Evolutionary conservation across 2,329 filamentous ascomycete genomes (phyloP).

Genomic region (Pseudogymnoascus destructans): DNA sequence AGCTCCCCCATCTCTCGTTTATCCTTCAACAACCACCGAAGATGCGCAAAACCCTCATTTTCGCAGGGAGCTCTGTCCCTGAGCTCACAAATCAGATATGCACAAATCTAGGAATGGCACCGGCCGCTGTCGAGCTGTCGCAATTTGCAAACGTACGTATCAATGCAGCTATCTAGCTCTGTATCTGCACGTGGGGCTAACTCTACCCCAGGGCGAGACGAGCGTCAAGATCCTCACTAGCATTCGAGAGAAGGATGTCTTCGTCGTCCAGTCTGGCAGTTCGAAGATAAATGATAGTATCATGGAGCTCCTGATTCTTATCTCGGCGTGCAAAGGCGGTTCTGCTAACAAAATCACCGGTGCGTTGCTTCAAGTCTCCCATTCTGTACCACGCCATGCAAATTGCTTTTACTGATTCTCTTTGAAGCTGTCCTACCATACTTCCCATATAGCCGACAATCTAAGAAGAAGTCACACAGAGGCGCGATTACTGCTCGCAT

Average conservation of each 20-base stretch:
- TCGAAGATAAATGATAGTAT: constrained; percentile 95
- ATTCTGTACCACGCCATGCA: neutral
- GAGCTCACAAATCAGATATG: constrained; percentile 53
- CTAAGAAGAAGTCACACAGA: constrained; percentile 96
- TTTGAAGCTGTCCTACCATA: constrained; percentile 69
- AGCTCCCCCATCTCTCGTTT: constrained; percentile 3
- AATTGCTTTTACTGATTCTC: constrained; percentile 15
- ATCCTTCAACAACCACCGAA: constrained; percentile 18
- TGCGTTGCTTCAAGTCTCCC: constrained; percentile 32
- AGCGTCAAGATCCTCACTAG: constrained; percentile 56
- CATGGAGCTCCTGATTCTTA: constrained; percentile 99
- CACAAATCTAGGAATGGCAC: constrained; percentile 52
- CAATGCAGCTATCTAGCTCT: constrained; percentile 19
- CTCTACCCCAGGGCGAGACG: constrained; percentile 45
- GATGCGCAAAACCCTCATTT: constrained; percentile 56
- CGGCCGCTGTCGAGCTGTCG: constrained; percentile 51
- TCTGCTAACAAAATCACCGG: constrained; percentile 95
- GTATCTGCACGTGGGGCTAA: constrained; percentile 19
- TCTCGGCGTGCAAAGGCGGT: constrained; percentile 93
- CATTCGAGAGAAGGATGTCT: constrained; percentile 96
- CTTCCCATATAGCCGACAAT: constrained; percentile 98
- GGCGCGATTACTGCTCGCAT: constrained; percentile 94
- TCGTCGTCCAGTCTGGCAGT: constrained; percentile 95
- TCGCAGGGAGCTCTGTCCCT: constrained; percentile 54
- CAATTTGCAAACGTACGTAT: constrained; percentile 57